phyloP scores from a whole-genome alignment of 2,329 filamentous ascomycete genomes.

The Penicillium nordicum region DNA sequence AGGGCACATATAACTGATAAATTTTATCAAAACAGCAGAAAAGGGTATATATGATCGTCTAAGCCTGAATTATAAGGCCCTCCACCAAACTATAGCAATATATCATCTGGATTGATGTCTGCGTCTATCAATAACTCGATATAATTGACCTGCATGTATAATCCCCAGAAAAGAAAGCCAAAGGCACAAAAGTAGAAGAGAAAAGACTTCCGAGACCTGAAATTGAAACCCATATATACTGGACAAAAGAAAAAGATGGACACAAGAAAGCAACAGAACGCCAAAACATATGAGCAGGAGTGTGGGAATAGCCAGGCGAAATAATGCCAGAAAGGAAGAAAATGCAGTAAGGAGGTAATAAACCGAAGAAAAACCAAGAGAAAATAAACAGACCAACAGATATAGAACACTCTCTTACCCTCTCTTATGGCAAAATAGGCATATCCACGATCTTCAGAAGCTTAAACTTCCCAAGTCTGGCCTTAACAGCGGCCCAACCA shows the following conservation, averaged over 20 bases:
- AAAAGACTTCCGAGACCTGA: constrained; percentile 11
- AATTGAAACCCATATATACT: constrained; percentile 28
- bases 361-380: neutral
- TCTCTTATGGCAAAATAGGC: constrained; percentile 26
- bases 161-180: neutral
- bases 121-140: neutral
- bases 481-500: constrained; percentile 35
- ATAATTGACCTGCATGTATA: neutral
- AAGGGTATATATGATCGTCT: neutral
- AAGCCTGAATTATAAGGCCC: neutral
- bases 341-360: constrained; percentile 1
- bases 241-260: constrained; percentile 14
- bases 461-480: constrained; percentile 29
- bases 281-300: too few species aligned
- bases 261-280: constrained; percentile 10
- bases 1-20: neutral
- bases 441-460: constrained; percentile 23
- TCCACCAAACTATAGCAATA: neutral
- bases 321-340: constrained; percentile 5
- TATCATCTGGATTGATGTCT: neutral
- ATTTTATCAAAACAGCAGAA: neutral
- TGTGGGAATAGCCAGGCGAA: neutral
- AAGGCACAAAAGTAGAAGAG: constrained; percentile 8
- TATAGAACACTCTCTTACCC: neutral
- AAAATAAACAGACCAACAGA: neutral